Base-by-base conservation (phyloP, 805 yeast genomes). In the Metschnikowia reukaufii region DNA sequence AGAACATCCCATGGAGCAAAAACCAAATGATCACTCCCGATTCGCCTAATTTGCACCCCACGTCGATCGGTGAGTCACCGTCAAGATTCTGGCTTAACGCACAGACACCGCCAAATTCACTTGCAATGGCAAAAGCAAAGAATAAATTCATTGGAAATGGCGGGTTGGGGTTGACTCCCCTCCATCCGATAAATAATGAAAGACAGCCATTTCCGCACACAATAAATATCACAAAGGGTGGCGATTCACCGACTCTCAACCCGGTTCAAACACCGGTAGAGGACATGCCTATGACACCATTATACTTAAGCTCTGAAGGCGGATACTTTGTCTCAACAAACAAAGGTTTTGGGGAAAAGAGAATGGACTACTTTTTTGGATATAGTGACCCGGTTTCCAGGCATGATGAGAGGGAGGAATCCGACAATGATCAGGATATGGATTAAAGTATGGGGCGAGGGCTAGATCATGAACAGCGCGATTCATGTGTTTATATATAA, bases 11-110 rank as follows among this genome's bases (percentile, higher is more conserved):
- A 6, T 58, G 62, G 36, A 48, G 35, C 10, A 49, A 51, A 39
- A 48, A 51, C 44, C 49, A 27, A 40, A 43, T 42, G 48, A 31
- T 37, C 29, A 58, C 63, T 9, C 83, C 84, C 0, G 82, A 76
- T 43, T 77, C 82, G 0, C 84, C 84, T 0, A 67, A 68, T 44
- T 63, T 80, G 43, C 74, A 66, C 36, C 83, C 84, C 2, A 70
- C 75, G 0, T 77, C 82, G 4, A 40, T 79, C 13, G 76, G 77
- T 2, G 81, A 79, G 5, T 77, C 82, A 0, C 84, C 84, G 1
- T 77, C 83, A 4, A 61, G 78, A 40, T 78, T 79, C 50, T 74
- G 79, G 72, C 62, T 80, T 37, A 67, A 73, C n/a, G 70, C 77
- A 17, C 76, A 74, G 43, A 77, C 83, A 0, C 83, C 83, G 1